Evolutionary conservation across 2,329 filamentous ascomycete genomes (phyloP).

Genomic region (Oidium heveae): DNA sequence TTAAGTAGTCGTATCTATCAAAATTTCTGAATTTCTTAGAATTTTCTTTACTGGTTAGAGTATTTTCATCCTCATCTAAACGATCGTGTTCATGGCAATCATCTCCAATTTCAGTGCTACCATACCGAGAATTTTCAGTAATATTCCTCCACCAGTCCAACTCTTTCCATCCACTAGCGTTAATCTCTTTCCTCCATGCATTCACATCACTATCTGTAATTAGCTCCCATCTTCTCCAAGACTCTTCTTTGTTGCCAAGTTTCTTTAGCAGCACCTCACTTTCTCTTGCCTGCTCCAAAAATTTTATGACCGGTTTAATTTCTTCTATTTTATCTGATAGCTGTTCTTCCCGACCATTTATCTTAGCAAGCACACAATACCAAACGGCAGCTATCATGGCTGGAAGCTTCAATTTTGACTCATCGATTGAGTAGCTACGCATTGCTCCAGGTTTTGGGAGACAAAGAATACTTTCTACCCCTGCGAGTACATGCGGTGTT

Average conservation of each 20-base stretch:
- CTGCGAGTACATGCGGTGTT: conserved; percentile 49
- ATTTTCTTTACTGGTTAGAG: not conserved
- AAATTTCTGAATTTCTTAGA: conserved; percentile 14
- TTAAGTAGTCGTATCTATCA: conserved; percentile 51
- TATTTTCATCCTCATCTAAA: not conserved
- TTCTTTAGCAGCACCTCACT: conserved; percentile 19
- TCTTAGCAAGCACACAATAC: conserved; percentile 29
- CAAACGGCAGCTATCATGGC: conserved; percentile 33
- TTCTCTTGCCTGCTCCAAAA: conserved; percentile 16
- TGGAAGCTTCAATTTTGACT: conserved; percentile 19
- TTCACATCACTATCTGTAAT: conserved; percentile 30
- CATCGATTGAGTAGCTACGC: conserved; percentile 1
- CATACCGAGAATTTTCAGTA: conserved; percentile 13
- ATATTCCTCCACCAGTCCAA: conserved; percentile 34
- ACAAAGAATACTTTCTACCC: conserved; percentile 28
- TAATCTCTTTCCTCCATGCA: conserved; percentile 31
- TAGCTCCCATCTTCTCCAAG: conserved; percentile 26
- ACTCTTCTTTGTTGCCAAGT: conserved; percentile 19
- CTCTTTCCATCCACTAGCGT: conserved; percentile 21
- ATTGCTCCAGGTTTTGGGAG: conserved; percentile 7
- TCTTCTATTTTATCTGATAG: conserved; percentile 21
- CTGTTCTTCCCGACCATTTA: conserved; percentile 15
- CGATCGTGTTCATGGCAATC: conserved; percentile 6
- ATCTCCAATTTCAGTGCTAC: conserved; percentile 13
- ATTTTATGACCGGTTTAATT: conserved; percentile 22